Evolutionary conservation across 2,329 filamentous ascomycete genomes (phyloP).

Genomic region (Lachnum nothofagi): DNA sequence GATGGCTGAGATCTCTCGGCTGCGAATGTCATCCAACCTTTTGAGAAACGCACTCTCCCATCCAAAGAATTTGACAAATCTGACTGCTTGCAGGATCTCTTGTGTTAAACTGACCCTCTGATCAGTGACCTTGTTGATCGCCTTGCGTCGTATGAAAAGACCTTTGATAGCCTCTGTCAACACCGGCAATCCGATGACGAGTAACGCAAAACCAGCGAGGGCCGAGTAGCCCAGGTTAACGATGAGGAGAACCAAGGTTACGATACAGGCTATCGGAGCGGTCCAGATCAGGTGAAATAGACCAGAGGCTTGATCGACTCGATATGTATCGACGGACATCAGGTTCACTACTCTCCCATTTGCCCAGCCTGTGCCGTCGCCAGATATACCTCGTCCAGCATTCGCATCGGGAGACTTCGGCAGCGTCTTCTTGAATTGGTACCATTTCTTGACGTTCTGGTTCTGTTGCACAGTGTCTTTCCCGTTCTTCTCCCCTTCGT

Average conservation of each 20-base stretch:
- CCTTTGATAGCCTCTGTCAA: slow-evolving; percentile 72
- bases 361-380: slow-evolving; percentile 78
- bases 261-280: slow-evolving; percentile 68
- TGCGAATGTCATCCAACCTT: slow-evolving; percentile 68
- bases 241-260: slow-evolving; percentile 74
- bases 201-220: slow-evolving; percentile 77
- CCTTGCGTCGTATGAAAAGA: slow-evolving; percentile 67
- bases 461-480: slow-evolving; percentile 40
- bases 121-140: slow-evolving; percentile 91
- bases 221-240: slow-evolving; percentile 89
- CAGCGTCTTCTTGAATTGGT: slow-evolving; percentile 34
- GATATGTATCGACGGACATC: slow-evolving; percentile 94
- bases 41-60: slow-evolving; percentile 87
- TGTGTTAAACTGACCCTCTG: slow-evolving; percentile 86
- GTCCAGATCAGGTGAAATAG: slow-evolving; percentile 93
- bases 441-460: slow-evolving; percentile 35
- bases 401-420: slow-evolving; percentile 35
- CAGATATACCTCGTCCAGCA: slow-evolving; percentile 46
- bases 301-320: slow-evolving; percentile 80
- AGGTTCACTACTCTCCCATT: slow-evolving; percentile 89
- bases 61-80: slow-evolving; percentile 94
- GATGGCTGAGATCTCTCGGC: slow-evolving; percentile 74
- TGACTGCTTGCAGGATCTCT: slow-evolving; percentile 83
- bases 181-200: slow-evolving; percentile 72
- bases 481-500: slow-evolving; percentile 38